phyloP scores from a whole-genome alignment of 2,329 filamentous ascomycete genomes.

The Emericellopsis cladophorae region DNA sequence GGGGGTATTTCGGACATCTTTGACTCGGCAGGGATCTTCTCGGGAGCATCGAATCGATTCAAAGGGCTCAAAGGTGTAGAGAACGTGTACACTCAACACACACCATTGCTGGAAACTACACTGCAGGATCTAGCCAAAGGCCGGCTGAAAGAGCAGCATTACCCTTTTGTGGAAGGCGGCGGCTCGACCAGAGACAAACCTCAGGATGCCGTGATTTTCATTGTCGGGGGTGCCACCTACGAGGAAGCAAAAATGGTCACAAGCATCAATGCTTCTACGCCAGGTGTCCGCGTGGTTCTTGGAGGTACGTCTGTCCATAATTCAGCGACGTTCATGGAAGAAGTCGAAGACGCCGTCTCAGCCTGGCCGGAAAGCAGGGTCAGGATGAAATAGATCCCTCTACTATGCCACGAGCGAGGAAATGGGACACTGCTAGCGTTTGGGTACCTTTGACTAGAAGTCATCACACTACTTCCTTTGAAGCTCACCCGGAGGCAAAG shows the following conservation, averaged over 20 bases:
- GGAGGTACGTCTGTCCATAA: constrained; percentile 86
- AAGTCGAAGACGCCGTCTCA: constrained; percentile 78
- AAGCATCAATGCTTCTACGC: constrained; percentile 83
- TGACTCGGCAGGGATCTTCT: constrained; percentile 82
- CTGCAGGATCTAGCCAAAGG: constrained; percentile 92
- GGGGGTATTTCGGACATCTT: constrained; percentile 85
- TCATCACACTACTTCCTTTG: too few species aligned
- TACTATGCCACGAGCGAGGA: too few species aligned
- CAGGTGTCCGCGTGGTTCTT: constrained; percentile 78
- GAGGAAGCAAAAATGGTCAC: constrained; percentile 95
- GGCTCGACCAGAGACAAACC: constrained; percentile 86
- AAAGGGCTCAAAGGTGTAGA: constrained; percentile 95
- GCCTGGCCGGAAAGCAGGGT: constrained; percentile 62
- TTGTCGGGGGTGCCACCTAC: constrained; percentile 86
- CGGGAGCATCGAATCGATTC: constrained; percentile 73
- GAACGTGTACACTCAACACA: constrained; percentile 98
- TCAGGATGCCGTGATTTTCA: constrained; percentile 91
- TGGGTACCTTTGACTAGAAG: too few species aligned
- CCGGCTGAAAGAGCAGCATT: constrained; percentile 70
- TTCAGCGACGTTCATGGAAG: constrained; percentile 74
- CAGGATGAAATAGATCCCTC: neutral
- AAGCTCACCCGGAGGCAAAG: too few species aligned
- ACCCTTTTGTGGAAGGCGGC: constrained; percentile 85
- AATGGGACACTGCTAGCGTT: too few species aligned
- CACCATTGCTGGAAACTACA: constrained; percentile 73